Percentiles rank a stretch among this genome's conserved stretches.
These are phyloP conservation scores for Coemansia sp. DNA, from an alignment of 192 early-diverging fungal genomes.

Conservation along the genomic window DNA sequence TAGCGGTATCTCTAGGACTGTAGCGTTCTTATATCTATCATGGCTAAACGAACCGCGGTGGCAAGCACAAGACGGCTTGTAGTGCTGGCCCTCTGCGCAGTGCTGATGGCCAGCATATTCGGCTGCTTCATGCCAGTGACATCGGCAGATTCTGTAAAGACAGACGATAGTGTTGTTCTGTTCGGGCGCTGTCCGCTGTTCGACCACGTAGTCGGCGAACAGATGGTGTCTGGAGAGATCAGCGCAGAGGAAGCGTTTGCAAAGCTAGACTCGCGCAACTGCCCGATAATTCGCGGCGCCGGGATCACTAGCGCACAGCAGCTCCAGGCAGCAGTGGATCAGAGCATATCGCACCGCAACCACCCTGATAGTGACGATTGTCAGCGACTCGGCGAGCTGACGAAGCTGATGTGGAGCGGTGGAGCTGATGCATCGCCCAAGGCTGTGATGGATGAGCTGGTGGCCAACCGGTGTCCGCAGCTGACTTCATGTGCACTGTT, in stretches of 20 bases:
- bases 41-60: not conserved
- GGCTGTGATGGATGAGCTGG: conserved; percentile 40
- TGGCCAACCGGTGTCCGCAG: conserved; percentile 22
- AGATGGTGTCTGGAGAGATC: conserved; percentile 40
- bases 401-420: conserved; percentile 19
- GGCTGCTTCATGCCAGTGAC: not conserved
- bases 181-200: conserved; percentile 50
- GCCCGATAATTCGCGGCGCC: conserved; percentile 54
- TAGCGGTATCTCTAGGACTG: too few relatives aligned
- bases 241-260: conserved; percentile 48
- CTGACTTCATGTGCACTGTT: conserved; percentile 44
- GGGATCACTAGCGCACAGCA: conserved; percentile 44
- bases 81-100: not conserved
- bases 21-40: too few relatives aligned
- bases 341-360: conserved; percentile 5
- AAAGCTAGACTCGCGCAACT: conserved; percentile 50
- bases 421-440: conserved; percentile 10
- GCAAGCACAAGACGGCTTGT: not conserved
- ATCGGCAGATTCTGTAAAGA: too few relatives aligned
- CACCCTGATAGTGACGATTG: too few relatives aligned
- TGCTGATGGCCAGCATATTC: conserved; percentile 5
- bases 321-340: conserved; percentile 31
- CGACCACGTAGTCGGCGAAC: conserved; percentile 37
- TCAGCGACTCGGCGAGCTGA: conserved; percentile 21
- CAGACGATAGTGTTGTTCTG: too few relatives aligned